Conservation (phyloP, 2,329 filamentous ascomycete species). For the Scytalidium sp. region DNA sequence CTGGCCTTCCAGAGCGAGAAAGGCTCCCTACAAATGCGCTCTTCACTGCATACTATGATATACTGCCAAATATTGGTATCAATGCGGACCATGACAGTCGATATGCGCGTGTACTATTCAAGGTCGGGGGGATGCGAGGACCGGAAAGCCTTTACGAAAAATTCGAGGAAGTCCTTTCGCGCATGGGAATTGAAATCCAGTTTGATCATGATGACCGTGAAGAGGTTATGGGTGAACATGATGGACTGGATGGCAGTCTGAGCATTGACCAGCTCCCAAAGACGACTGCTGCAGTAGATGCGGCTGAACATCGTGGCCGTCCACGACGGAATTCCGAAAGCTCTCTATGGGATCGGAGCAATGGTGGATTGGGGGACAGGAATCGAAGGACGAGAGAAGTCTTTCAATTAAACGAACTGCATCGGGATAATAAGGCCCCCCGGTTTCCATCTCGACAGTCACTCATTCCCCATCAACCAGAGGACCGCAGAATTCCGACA, state of each 20-base stretch:
- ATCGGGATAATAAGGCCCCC: not conserved
- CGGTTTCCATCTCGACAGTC: not conserved
- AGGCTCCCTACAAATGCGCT: slow-evolving; percentile 72
- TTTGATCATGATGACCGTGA: slow-evolving; percentile 41
- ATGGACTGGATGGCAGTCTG: slow-evolving; percentile 3
- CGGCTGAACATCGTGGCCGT: slow-evolving; percentile 5
- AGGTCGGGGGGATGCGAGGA: slow-evolving; percentile 65
- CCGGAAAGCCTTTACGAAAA: slow-evolving; percentile 60
- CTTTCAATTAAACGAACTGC: slow-evolving; percentile 11
- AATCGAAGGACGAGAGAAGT: slow-evolving; percentile 19
- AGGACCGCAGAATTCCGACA: not conserved
- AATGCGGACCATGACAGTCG: slow-evolving; percentile 72
- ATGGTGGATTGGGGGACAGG: slow-evolving; percentile 7
- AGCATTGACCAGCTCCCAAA: slow-evolving; percentile 3
- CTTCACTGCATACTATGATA: slow-evolving; percentile 75
- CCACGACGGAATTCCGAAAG: slow-evolving; percentile 30
- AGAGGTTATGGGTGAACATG: slow-evolving; percentile 9
- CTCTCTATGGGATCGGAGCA: slow-evolving; percentile 21
- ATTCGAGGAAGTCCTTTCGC: slow-evolving; percentile 64
- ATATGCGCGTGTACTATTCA: slow-evolving; percentile 75
- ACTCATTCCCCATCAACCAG: not conserved
- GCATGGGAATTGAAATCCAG: slow-evolving; percentile 71
- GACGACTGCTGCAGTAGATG: slow-evolving; percentile 4
- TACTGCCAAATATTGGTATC: slow-evolving; percentile 68
- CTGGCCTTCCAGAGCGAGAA: slow-evolving; percentile 55